These are phyloP conservation scores for Hibiscus trionum DNA, from an alignment of 345 rosid species.

Conservation along the genomic window DNA sequence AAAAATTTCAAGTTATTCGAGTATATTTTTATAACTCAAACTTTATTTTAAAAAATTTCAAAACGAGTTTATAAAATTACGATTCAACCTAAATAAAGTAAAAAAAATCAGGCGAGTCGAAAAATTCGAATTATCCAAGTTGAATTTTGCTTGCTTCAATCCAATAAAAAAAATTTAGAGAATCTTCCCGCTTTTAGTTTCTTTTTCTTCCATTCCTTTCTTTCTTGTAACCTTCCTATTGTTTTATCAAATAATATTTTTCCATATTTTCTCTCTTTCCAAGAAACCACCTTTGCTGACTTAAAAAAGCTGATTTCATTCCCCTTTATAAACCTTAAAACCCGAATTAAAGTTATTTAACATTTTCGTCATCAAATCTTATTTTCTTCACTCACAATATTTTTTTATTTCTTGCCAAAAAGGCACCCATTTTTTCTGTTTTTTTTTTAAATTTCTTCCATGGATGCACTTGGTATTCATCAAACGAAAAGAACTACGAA, in stretches of 20 bases:
- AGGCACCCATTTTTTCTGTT: not conserved
- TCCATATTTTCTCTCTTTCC: conserved; percentile 20
- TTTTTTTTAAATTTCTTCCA: not conserved
- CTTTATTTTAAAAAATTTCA: too few species aligned
- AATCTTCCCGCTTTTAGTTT: too few species aligned
- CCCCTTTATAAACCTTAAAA: not conserved
- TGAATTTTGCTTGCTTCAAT: too few species aligned
- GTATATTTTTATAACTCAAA: too few species aligned
- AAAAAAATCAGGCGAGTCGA: too few species aligned
- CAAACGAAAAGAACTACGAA: conserved; percentile 13
- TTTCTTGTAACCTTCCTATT: conserved; percentile 17
- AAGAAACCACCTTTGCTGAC: conserved; percentile 15
- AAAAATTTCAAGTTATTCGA: too few species aligned
- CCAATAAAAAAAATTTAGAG: too few species aligned
- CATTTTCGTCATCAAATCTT: not conserved
- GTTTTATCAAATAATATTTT: not conserved
- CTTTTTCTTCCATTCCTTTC: not conserved
- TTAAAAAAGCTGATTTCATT: not conserved
- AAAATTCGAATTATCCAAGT: too few species aligned
- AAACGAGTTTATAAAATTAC: too few species aligned
- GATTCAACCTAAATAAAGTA: too few species aligned
- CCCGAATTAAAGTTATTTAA: not conserved
- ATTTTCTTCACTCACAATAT: not conserved
- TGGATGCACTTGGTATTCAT: conserved; percentile 27
- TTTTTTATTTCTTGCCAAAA: not conserved